A percentile compares a stretch with the other conserved stretches of the same genome.
phyloP scores from a whole-genome alignment of 352 stramenopile genomes.

The Globisporangium nunn region DNA sequence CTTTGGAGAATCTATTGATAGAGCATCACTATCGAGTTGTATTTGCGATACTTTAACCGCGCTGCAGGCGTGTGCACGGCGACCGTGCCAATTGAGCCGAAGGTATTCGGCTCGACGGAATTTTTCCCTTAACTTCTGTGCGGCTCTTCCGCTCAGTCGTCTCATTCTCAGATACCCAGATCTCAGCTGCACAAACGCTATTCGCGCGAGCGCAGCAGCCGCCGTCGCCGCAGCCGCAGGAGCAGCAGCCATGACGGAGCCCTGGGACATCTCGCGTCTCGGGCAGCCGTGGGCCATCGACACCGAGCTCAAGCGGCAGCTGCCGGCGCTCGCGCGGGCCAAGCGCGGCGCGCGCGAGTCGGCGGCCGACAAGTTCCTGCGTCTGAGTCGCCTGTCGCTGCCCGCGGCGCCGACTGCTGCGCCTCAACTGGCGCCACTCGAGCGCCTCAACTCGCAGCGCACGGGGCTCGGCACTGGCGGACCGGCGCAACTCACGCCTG shows the following conservation, averaged over 20 bases:
- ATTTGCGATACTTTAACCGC: no score
- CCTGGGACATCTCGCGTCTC: slow-evolving; percentile 66
- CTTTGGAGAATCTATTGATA: no score
- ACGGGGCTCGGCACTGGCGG: slow-evolving; percentile 10
- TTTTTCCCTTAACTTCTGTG: no score
- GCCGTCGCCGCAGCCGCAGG: not conserved
- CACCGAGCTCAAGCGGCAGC: slow-evolving; percentile 37
- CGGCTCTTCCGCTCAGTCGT: no score
- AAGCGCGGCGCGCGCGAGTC: slow-evolving; percentile 44
- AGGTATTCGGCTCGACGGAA: no score
- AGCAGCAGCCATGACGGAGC: slow-evolving; percentile 1
- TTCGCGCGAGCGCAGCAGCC: not conserved
- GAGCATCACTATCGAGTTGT: no score
- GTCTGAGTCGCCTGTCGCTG: slow-evolving; percentile 47
- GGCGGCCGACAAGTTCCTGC: slow-evolving; percentile 52
- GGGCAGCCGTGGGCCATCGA: slow-evolving; percentile 77
- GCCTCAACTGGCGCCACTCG: slow-evolving; percentile 19
- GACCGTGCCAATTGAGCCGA: no score
- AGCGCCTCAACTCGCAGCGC: slow-evolving; percentile 19
- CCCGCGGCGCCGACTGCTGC: slow-evolving; percentile 22
- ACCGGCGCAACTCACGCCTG: slow-evolving; percentile 23
- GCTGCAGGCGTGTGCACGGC: no score
- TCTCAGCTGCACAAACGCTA: not conserved
- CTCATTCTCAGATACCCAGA: no score
- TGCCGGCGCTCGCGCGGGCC: slow-evolving; percentile 47